phyloP scores from a whole-genome alignment of 2,329 filamentous ascomycete genomes.

The Bipolaris bicolor region DNA sequence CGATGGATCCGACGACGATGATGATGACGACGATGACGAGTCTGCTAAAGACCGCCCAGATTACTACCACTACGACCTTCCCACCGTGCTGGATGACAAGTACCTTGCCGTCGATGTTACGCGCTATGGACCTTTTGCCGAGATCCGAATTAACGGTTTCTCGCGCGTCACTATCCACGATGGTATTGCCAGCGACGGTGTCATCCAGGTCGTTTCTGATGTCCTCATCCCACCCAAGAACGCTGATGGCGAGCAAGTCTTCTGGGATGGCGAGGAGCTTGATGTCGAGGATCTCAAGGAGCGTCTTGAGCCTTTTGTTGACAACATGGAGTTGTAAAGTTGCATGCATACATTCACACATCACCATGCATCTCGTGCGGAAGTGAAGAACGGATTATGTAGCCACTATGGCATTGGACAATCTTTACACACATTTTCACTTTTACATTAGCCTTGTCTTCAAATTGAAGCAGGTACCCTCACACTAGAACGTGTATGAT shows the following conservation, averaged over 20 bases:
- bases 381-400: background rate
- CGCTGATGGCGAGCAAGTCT: constrained; percentile 43
- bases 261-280: constrained; percentile 58
- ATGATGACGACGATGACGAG: constrained; percentile 27
- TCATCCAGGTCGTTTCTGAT: constrained; percentile 75
- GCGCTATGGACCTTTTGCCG: constrained; percentile 70
- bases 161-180: constrained; percentile 70
- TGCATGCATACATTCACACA: background rate
- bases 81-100: constrained; percentile 71
- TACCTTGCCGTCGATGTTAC: constrained; percentile 74
- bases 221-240: constrained; percentile 77
- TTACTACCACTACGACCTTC: constrained; percentile 72
- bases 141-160: constrained; percentile 77
- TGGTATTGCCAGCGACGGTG: constrained; percentile 76
- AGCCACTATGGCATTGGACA: constrained; percentile 2
- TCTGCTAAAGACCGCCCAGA: constrained; percentile 29
- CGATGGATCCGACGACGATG: constrained; percentile 47
- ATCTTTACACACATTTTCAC: constrained; percentile 7
- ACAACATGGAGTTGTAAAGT: constrained; percentile 41
- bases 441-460: constrained; percentile 4
- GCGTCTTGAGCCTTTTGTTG: constrained; percentile 49
- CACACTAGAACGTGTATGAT: constrained; percentile 3
- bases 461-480: background rate
- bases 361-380: background rate
- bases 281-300: constrained; percentile 66